A percentile compares a stretch with the other conserved stretches of the same genome.
Evolutionary conservation across 2,329 filamentous ascomycete genomes (phyloP).

Genomic region (Ampelomyces quisqualis): DNA sequence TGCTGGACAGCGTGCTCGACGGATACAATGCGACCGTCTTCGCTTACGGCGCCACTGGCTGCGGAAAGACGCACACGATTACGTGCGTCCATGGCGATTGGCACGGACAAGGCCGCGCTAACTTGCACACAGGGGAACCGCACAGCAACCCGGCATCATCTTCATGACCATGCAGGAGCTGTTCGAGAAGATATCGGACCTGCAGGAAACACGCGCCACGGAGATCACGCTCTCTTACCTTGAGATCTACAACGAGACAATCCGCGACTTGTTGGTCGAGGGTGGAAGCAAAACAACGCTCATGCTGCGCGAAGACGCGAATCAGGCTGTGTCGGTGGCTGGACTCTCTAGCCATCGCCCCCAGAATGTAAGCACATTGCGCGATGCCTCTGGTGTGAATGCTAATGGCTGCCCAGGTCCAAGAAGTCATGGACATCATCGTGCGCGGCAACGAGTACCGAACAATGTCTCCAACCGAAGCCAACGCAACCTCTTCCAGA

Average conservation of each 20-base stretch:
- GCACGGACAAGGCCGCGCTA: slow-evolving; percentile 9
- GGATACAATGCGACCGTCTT: slow-evolving; percentile 99
- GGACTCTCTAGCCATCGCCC: slow-evolving; percentile 91
- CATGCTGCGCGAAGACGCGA: slow-evolving; percentile 91
- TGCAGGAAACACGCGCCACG: slow-evolving; percentile 80
- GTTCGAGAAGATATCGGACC: slow-evolving; percentile 91
- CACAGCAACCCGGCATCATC: slow-evolving; percentile 93
- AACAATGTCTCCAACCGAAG: slow-evolving; percentile 94
- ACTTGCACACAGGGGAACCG: slow-evolving; percentile 60
- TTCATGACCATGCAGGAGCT: slow-evolving; percentile 99
- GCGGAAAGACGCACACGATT: slow-evolving; percentile 98
- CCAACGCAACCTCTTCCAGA: slow-evolving; percentile 94
- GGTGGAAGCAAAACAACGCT: slow-evolving; percentile 78
- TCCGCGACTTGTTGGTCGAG: slow-evolving; percentile 88
- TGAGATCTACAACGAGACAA: slow-evolving; percentile 99
- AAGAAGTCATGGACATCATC: slow-evolving; percentile 99
- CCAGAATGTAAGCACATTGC: slow-evolving; percentile 65
- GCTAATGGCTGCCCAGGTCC: slow-evolving; percentile 46
- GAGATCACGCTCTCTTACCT: slow-evolving; percentile 93
- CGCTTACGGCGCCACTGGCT: slow-evolving; percentile 95
- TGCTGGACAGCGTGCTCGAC: slow-evolving; percentile 94
- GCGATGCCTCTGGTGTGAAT: neutral
- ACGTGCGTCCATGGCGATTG: slow-evolving; percentile 39
- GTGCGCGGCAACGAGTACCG: slow-evolving; percentile 90
- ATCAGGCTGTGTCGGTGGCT: slow-evolving; percentile 87